Evolutionary conservation across 2,329 filamentous ascomycete species (phyloP).

Genomic region (Cercospora nicotianae): DNA sequence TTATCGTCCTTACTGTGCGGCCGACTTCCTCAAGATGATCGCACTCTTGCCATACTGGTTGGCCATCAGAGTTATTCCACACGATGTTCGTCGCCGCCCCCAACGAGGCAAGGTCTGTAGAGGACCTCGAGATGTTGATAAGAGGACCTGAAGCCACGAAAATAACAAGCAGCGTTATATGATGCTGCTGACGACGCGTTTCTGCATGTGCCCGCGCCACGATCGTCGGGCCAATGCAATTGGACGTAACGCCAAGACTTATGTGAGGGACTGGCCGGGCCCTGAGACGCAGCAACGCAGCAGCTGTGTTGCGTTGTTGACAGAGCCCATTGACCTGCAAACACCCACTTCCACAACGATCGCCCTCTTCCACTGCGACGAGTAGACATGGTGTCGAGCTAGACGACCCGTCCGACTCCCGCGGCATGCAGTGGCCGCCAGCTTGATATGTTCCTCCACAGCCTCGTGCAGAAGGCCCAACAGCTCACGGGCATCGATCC

Average conservation of each 20-base stretch:
- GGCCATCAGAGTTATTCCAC: background rate
- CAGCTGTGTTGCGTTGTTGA: background rate
- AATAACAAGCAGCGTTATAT: background rate
- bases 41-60: background rate
- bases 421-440: conserved; percentile 10
- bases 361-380: background rate
- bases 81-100: background rate
- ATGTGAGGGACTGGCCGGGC: conserved; percentile 2
- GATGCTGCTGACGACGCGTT: background rate
- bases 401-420: background rate
- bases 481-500: conserved; percentile 70
- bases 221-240: background rate
- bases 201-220: background rate
- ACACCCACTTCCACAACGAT: background rate
- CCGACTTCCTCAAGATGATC: background rate
- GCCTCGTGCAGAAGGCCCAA: conserved; percentile 91
- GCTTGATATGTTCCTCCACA: conserved; percentile 63
- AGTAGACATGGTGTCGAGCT: conserved; percentile 3
- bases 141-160: background rate
- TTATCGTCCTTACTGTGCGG: background rate
- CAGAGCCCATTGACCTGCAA: conserved; percentile 1
- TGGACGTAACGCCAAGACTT: background rate
- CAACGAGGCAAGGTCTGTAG: background rate
- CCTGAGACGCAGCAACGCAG: conserved; percentile 1
- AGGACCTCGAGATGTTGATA: background rate